A percentile compares a stretch with the other conserved stretches of the same genome.
These are phyloP conservation scores for Komagataella pseudopastoris DNA, from an alignment of 805 yeast genomes.

Conservation along the genomic window DNA sequence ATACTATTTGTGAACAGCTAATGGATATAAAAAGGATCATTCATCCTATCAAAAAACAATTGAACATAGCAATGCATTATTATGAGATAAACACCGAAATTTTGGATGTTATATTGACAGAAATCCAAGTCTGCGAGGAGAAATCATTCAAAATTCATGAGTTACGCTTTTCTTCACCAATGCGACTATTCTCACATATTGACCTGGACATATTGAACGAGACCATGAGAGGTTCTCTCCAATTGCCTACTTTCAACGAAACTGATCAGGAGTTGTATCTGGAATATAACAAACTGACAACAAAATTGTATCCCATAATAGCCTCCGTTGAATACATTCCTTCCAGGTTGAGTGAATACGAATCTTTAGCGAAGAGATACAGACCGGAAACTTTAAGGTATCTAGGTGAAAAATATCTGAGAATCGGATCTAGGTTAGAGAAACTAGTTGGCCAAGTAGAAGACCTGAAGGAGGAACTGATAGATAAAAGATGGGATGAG, in stretches of 20 bases:
- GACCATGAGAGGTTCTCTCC: slow-evolving; percentile 12
- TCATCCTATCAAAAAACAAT: slow-evolving; percentile 14
- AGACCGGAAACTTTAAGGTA: slow-evolving; percentile 18
- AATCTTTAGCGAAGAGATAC: slow-evolving; percentile 12
- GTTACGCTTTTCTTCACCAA: slow-evolving; percentile 23
- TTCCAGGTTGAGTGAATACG: slow-evolving; percentile 29
- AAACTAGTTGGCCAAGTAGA: slow-evolving; percentile 25
- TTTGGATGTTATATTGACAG: slow-evolving; percentile 26
- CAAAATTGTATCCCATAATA: slow-evolving; percentile 33
- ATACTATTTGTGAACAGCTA: slow-evolving; percentile 17
- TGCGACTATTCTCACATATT: slow-evolving; percentile 23
- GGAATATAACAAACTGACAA: slow-evolving; percentile 26
- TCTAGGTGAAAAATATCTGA: slow-evolving; percentile 24
- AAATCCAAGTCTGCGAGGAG: slow-evolving; percentile 22
- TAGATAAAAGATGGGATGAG: slow-evolving; percentile 44
- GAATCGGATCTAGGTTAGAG: slow-evolving; percentile 24
- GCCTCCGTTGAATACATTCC: slow-evolving; percentile 42
- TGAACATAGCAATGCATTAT: slow-evolving; percentile 28
- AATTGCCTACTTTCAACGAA: slow-evolving; percentile 24
- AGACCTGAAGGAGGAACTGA: slow-evolving; percentile 27
- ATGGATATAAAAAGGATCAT: slow-evolving; percentile 14
- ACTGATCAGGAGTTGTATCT: slow-evolving; percentile 25
- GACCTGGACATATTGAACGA: slow-evolving; percentile 19
- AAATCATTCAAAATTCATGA: slow-evolving; percentile 23
- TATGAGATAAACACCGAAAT: slow-evolving; percentile 26